Conservation (phyloP, 768 basidiomycete species). For the Boletus rubroflammeus region DNA sequence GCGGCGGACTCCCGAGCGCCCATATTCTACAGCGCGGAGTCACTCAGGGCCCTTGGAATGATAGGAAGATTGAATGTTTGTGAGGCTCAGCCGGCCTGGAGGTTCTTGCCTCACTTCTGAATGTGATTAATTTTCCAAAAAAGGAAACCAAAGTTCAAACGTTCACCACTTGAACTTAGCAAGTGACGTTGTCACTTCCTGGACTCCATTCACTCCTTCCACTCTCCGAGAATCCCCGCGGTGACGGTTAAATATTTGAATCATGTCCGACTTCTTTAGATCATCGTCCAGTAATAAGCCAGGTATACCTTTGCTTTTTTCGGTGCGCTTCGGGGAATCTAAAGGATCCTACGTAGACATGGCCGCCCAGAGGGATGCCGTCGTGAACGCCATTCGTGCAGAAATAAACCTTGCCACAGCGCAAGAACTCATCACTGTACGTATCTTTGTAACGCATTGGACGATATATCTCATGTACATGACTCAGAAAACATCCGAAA, state of each 20-base stretch:
- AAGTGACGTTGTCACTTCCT: not conserved
- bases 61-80: not conserved
- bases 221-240: not conserved
- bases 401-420: constrained; percentile 74
- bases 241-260: not conserved
- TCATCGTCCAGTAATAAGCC: constrained; percentile 32
- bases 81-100: not conserved
- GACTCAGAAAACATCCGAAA: constrained; percentile 70
- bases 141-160: constrained; percentile 1
- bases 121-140: constrained; percentile 11
- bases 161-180: not conserved
- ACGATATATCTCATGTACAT: not conserved
- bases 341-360: constrained; percentile 29
- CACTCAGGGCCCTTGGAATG: not conserved
- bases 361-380: constrained; percentile 37
- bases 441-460: not conserved
- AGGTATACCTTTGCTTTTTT: constrained; percentile 10
- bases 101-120: no score
- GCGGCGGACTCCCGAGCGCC: constrained; percentile 65
- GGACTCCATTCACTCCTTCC: not conserved
- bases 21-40: constrained; percentile 38
- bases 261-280: constrained; percentile 56
- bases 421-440: constrained; percentile 77
- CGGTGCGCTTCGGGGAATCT: not conserved
- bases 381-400: constrained; percentile 61